Evolutionary conservation across 202 grass and related monocot species (phyloP), one percentile per base, ranked within the genome.

Genomic region (Tripidium arundinaceum): DNA sequence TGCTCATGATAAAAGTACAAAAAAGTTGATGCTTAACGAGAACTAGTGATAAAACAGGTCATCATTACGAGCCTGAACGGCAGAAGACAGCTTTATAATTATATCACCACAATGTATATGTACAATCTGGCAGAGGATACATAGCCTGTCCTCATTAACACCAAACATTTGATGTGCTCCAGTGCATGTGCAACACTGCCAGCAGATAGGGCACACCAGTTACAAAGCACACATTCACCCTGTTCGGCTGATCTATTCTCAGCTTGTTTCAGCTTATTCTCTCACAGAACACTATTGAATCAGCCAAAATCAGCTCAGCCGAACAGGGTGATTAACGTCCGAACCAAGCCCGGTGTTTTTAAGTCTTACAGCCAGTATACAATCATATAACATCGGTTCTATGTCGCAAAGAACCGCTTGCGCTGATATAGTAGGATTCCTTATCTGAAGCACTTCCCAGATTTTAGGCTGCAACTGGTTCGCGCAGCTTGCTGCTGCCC

Each of bases 391-490:
- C 13, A 82, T 69, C 19, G 78, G 74, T 83, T 88, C 76, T 84
- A 62, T 39, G 36, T 76, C 70, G 8, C 7, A 65, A 84, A 88
- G 76, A 84, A 88, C 77, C 81, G 6, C 21, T 78, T 59, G 59
- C 45, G 4, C 11, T 62, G 12, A 16, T 63, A 74, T 29, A 67
- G 11, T 43, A 21, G 1, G 49, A 77, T 76, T 75, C 25, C 66
- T 76, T 65, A 59, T 72, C 66, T 25, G 13, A 72, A 72, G 58
- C 57, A 41, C 47, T 36, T 81, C 49, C n/a, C 74, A 69, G 41
- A 52, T 85, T 68, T 79, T 90, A 97, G 63, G 84, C 93, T 71
- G 94, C 80, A 57, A 97, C 89, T 62, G 94, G 80, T 87, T 97
- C 89, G 0, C 80, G 87, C 73, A 71, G 59, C 86, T 92, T 90